Base-by-base conservation (phyloP, 225 moss, liverwort and hornwort species). In the Ulota crispa region DNA sequence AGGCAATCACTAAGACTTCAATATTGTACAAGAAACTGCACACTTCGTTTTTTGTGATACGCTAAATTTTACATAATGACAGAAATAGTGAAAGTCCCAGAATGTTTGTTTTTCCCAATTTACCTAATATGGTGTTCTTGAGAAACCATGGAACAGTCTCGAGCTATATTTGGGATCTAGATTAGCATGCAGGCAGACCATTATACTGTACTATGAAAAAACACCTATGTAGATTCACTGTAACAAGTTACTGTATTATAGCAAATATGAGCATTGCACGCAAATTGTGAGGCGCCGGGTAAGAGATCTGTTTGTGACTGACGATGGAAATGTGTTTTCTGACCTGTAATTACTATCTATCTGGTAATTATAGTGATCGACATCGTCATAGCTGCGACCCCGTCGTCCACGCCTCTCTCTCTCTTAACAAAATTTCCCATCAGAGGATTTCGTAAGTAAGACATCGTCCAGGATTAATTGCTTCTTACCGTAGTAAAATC, bases 211-310 rank as follows among this genome's bases (percentile, higher is more conserved):
- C 31, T 21, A 5, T 21, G 45, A 59, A 76, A 30, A 31, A 5
- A 5, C 18, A 18, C 30, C 23, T 32, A 15, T n/a, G 47, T n/a
- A 64, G 32, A 45, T 47, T 4, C 15, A n/a, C 19, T 16, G 47
- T 16, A 61, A 28, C 20, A 42, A 28, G 39, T 21, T 19, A 50
- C 4, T 88, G 76, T 52, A 83, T 9, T 73, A 76, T 77, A 79
- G 86, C 60, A 77, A 60, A 72, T 84, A 70, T n/a, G 83, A 84
- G 8, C 90, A 88, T n/a, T 88, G 73, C 60, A 90, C 83, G 34
- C 88, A 88, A 69, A 42, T 84, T 15, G 80, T 86, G 68, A 77
- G 86, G 82, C 72, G n/a, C n/a, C n/a, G 76, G 64, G 79, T 15
- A 32, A 69, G 6, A 7, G 79, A 45, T 83, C 72, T 23, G 80